Conservation (phyloP, 108 stramenopile genomes). For the Nitzschia sp. region DNA sequence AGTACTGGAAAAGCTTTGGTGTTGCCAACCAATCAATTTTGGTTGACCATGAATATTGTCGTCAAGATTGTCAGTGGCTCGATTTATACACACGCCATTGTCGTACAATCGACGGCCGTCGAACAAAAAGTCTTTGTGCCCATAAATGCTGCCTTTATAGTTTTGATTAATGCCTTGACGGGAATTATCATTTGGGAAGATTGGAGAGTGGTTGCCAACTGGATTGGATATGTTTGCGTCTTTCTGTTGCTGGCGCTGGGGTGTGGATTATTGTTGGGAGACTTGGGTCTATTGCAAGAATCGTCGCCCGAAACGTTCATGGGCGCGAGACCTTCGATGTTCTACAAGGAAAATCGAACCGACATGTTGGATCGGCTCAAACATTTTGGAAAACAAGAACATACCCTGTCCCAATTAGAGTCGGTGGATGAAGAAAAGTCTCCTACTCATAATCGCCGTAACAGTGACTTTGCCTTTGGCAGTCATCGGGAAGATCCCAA, state of each 20-base stretch:
- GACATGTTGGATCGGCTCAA: slow-evolving; percentile 8
- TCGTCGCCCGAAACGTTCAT: slow-evolving; percentile 3
- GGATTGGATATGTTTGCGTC: slow-evolving; percentile 43
- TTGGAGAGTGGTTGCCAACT: slow-evolving; percentile 18
- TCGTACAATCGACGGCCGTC: slow-evolving; percentile 40
- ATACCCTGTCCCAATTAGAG: no score
- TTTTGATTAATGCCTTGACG: slow-evolving; percentile 42
- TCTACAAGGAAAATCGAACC: background rate
- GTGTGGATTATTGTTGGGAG: slow-evolving; percentile 29
- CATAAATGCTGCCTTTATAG: slow-evolving; percentile 33
- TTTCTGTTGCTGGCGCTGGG: slow-evolving; percentile 35
- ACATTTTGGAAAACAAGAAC: background rate
- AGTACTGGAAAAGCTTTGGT: slow-evolving; percentile 31
- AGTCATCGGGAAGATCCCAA: no score
- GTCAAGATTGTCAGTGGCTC: slow-evolving; percentile 30
- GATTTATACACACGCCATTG: slow-evolving; percentile 38
- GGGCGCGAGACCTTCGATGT: background rate
- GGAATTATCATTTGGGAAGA: slow-evolving; percentile 53
- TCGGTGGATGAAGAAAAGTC: no score
- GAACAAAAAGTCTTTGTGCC: slow-evolving; percentile 41
- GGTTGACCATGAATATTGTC: slow-evolving; percentile 16
- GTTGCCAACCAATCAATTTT: background rate
- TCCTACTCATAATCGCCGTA: no score
- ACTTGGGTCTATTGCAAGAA: background rate
- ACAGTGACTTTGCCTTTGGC: no score